Evolutionary conservation across 371 early-diverging fungal genomes (phyloP).

Genomic region (Dentiscutata heterogama): DNA sequence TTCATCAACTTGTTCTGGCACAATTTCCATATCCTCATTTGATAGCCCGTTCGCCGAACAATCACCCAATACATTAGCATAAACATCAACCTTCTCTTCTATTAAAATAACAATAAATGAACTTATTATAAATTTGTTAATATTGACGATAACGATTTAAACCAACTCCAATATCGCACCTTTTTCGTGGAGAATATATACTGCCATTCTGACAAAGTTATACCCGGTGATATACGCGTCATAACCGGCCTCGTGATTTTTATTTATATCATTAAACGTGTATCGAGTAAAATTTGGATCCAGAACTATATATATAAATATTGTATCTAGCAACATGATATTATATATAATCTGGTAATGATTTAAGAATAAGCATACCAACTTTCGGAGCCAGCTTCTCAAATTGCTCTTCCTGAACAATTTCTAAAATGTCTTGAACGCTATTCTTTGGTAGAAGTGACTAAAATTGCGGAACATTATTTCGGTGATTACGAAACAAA

Average conservation of each 20-base stretch:
- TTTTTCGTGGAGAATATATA: constrained; percentile 35
- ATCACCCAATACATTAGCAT: background rate
- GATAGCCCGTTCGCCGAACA: no score
- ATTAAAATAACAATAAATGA: background rate
- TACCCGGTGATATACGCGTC: constrained; percentile 90
- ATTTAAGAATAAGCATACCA: constrained; percentile 50
- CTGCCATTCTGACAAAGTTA: constrained; percentile 61
- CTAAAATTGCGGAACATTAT: background rate
- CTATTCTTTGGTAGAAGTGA: constrained; percentile 48
- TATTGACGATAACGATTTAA: background rate
- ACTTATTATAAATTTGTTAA: background rate
- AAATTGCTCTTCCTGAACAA: constrained; percentile 51
- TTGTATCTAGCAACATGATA: background rate
- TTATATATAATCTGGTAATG: background rate
- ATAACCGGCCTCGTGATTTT: constrained; percentile 91
- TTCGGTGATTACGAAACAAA: no score
- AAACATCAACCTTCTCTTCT: constrained; percentile 28
- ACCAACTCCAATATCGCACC: background rate
- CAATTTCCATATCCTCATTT: background rate
- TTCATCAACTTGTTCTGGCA: background rate
- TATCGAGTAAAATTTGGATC: constrained; percentile 37
- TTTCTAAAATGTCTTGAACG: constrained; percentile 51
- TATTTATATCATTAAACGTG: constrained; percentile 41
- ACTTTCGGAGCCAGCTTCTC: constrained; percentile 53
- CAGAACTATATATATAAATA: background rate